Percentiles rank a stretch among this genome's conserved stretches.
Evolutionary conservation across 2,329 filamentous ascomycete species (phyloP).

Genomic region (Kalmusia sp.): DNA sequence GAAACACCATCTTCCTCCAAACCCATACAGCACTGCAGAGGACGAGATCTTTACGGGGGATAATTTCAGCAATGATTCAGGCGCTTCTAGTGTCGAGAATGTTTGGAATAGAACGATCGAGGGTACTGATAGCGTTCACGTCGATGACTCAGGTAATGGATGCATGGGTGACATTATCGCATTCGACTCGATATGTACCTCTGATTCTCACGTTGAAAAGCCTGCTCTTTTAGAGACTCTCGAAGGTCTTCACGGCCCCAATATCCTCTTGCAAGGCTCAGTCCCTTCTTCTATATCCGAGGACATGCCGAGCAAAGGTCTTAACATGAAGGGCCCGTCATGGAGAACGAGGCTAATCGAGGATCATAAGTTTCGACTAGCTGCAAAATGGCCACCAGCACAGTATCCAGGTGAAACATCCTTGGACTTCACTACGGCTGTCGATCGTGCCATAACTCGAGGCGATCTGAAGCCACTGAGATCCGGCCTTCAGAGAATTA

Average conservation of each 20-base stretch:
- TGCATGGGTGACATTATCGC: neutral
- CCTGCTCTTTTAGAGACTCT: slow-evolving; percentile 7
- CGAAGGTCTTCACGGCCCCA: slow-evolving; percentile 7
- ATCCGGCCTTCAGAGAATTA: neutral
- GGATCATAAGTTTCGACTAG: slow-evolving; percentile 24
- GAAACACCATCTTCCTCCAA: neutral
- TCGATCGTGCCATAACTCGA: neutral
- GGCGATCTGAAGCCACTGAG: neutral
- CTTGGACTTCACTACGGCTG: neutral
- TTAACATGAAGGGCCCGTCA: slow-evolving; percentile 3
- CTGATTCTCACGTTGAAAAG: neutral
- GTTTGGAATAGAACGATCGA: neutral
- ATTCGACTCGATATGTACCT: neutral
- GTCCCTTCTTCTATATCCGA: neutral
- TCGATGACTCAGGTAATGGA: too few species aligned
- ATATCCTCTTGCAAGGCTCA: slow-evolving; percentile 5
- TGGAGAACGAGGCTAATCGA: slow-evolving; percentile 23
- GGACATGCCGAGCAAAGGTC: neutral
- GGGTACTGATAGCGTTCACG: neutral
- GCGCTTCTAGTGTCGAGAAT: neutral
- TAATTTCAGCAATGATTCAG: neutral
- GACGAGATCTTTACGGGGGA: too few species aligned
- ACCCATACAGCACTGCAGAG: neutral
- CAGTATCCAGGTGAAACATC: neutral
- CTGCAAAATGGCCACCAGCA: slow-evolving; percentile 8